phyloP scores from a whole-genome alignment of 306 rosid species.

The Clitoria ternatea region DNA sequence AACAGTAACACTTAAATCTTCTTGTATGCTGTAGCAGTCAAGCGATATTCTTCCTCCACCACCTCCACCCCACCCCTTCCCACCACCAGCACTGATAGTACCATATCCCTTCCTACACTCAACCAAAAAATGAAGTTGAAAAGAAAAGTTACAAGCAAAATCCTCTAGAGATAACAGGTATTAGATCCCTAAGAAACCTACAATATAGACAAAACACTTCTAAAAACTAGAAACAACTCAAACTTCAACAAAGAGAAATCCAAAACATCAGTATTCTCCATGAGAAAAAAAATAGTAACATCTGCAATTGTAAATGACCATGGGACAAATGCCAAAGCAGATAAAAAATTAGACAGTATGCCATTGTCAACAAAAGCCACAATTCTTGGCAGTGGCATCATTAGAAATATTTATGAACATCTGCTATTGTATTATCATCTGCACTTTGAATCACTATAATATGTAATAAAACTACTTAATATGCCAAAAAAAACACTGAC shows the following conservation, averaged over 20 bases:
- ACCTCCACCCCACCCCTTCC: conserved; percentile 98
- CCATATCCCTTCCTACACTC: conserved; percentile 88
- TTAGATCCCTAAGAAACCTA: conserved; percentile 13
- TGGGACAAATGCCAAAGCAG: conserved; percentile 8
- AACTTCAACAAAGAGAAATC: conserved; percentile 14
- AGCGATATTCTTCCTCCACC: conserved; percentile 99
- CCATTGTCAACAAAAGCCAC: conserved; percentile 20
- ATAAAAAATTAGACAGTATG: conserved; percentile 2
- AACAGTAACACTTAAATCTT: conserved; percentile 75
- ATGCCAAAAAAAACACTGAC: conserved; percentile 10
- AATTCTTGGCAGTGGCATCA: background rate
- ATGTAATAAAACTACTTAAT: conserved; percentile 17
- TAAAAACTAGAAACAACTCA: conserved; percentile 20
- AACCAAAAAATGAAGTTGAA: conserved; percentile 20
- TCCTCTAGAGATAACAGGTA: background rate
- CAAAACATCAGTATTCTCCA: conserved; percentile 2
- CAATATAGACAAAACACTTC: background rate
- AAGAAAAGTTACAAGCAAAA: conserved; percentile 23
- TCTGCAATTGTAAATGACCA: conserved; percentile 20
- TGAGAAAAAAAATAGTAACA: conserved; percentile 11
- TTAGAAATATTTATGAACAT: background rate
- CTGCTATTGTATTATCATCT: conserved; percentile 3
- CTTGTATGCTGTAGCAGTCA: conserved; percentile 96
- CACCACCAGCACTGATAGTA: conserved; percentile 92
- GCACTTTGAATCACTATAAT: conserved; percentile 3